A percentile compares a stretch with the other conserved stretches of the same genome.
phyloP scores from a whole-genome alignment of 2,329 filamentous ascomycete species.

The Tolypocladium tropicale region DNA sequence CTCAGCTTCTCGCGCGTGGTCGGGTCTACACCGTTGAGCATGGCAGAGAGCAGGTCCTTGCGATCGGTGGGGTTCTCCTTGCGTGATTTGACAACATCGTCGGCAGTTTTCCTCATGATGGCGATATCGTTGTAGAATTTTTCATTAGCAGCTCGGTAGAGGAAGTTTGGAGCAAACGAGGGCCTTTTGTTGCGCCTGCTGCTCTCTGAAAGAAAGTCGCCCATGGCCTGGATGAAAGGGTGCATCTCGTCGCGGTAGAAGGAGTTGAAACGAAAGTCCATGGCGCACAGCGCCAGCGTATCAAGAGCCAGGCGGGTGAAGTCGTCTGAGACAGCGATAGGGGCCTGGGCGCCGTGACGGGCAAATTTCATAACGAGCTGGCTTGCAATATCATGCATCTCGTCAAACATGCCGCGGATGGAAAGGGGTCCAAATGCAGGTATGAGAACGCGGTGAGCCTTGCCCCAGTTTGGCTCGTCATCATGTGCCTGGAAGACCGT shows the following conservation, averaged over 20 bases:
- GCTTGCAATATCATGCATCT: constrained; percentile 57
- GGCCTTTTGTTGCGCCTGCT: constrained; percentile 39
- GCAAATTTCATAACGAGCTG: constrained; percentile 62
- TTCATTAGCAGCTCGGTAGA: constrained; percentile 36
- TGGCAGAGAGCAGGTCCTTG: constrained; percentile 59
- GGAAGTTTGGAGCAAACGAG: constrained; percentile 31
- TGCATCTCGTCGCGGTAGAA: constrained; percentile 61
- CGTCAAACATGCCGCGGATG: constrained; percentile 58
- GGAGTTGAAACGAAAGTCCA: constrained; percentile 65
- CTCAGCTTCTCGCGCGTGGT: constrained; percentile 56
- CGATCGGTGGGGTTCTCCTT: constrained; percentile 42
- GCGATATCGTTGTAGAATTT: constrained; percentile 46
- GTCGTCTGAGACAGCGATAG: constrained; percentile 53
- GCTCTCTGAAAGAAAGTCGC: constrained; percentile 47
- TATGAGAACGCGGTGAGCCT: constrained; percentile 55
- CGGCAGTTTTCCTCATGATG: constrained; percentile 41
- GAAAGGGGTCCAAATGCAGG: constrained; percentile 60
- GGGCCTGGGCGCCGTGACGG: constrained; percentile 44
- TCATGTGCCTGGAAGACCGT: constrained; percentile 24
- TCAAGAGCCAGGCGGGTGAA: constrained; percentile 67
- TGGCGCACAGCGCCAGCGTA: constrained; percentile 60
- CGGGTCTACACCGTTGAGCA: constrained; percentile 58
- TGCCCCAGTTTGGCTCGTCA: constrained; percentile 52
- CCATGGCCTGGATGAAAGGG: constrained; percentile 61
- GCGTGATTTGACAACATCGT: constrained; percentile 50